Conservation (phyloP, 331 rosid species). For the Quercus phellos region DNA sequence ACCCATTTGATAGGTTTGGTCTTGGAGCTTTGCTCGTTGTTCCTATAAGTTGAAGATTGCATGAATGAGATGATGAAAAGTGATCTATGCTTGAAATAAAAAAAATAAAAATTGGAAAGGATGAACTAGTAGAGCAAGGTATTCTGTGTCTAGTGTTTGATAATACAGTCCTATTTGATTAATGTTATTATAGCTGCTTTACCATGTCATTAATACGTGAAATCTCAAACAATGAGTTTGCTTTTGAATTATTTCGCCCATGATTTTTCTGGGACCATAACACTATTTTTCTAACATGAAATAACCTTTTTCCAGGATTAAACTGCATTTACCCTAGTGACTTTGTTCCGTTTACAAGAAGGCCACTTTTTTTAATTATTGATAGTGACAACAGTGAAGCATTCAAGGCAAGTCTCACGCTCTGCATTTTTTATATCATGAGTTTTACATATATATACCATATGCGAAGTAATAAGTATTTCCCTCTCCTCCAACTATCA, state of each 20-base stretch:
- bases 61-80: neutral
- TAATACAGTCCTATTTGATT: neutral
- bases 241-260: neutral
- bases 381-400: conserved; percentile 77
- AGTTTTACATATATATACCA: neutral
- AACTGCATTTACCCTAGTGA: conserved; percentile 82
- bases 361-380: conserved; percentile 79
- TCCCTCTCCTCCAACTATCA: too few relatives aligned
- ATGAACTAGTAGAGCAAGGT: neutral
- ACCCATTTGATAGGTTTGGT: too few relatives aligned
- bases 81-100: neutral
- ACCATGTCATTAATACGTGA: neutral
- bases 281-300: conserved; percentile 7
- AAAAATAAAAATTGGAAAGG: neutral
- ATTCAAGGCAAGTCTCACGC: conserved; percentile 66
- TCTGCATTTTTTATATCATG: conserved; percentile 3
- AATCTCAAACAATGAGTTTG: neutral
- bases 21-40: neutral
- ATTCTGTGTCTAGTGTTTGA: neutral
- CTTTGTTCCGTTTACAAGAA: conserved; percentile 85
- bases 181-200: neutral
- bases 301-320: conserved; percentile 54
- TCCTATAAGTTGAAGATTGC: neutral
- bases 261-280: neutral
- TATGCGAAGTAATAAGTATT: neutral